Evolutionary conservation across 768 basidiomycete species (phyloP), one percentile per base, ranked within the genome.

Genomic region (Polyporus arcularius): DNA sequence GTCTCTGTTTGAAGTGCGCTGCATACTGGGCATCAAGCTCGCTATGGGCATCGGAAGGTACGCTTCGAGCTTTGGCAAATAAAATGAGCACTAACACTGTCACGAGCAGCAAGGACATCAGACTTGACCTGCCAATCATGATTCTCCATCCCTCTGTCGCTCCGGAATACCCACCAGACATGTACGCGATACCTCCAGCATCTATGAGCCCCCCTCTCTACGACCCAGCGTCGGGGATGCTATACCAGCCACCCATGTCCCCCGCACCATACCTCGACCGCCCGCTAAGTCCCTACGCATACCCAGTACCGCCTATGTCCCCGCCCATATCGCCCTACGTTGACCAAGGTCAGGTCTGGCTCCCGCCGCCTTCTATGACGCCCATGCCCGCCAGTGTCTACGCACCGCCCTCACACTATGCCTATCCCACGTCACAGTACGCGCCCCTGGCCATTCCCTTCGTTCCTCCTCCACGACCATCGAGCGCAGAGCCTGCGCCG

Each of bases 11-110:
- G 87, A 89, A 68, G 81, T 94, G 31, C 76, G 80, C 46, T 89
- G 88, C 62, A 72, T 79, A 14, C 76, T 92, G n/a, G 77, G 74
- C 28, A 74, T 92, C 53, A 86, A 79, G 69, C 78, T 93, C 53
- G 75, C 76, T n/a, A 87, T 90, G 85, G 87, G 86, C n/a, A 73
- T 87, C 43, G 88, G 85, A 70, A 87, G 82, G 90, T 91, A 65
- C 58, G 18, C 42, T 54, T 57, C 18, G 21, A 35, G 16, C 6
- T 35, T 12, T 62, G 57, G 56, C 48, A 48, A 18, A 49, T 58
- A 6, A 42, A 45, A 48, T 4, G 21, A 28, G 8, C n/a, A 6
- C 52, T 55, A 26, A 53, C 40, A 18, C 32, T n/a, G 6, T 21
- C 39, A 3, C 49, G 41, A 53, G 47, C 65, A 94, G 92, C 66